These are phyloP conservation scores for Lasiodiplodia theobromae DNA, from an alignment of 2,329 filamentous ascomycete species.

Conservation along the genomic window DNA sequence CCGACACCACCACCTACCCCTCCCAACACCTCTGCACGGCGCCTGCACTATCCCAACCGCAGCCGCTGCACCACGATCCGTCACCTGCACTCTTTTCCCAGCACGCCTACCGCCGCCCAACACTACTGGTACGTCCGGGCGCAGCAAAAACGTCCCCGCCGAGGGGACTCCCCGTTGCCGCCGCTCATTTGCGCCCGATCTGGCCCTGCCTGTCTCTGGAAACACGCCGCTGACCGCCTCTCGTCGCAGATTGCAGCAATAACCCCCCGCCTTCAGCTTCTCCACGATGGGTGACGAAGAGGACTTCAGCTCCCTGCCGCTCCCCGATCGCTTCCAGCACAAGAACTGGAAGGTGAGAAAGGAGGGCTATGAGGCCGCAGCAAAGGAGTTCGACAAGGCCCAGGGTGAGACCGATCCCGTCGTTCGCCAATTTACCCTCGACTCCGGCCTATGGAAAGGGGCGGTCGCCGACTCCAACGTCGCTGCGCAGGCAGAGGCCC, in stretches of 20 bases:
- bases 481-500: constrained; percentile 91
- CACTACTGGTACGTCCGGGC: constrained; percentile 22
- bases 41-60: not conserved
- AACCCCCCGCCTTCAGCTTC: constrained; percentile 8
- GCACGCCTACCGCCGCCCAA: not conserved
- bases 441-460: constrained; percentile 87
- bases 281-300: constrained; percentile 81
- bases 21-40: not conserved
- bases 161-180: not conserved
- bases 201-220: not conserved
- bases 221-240: not conserved
- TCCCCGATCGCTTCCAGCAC: constrained; percentile 82
- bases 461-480: constrained; percentile 96
- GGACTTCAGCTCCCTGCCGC: constrained; percentile 79
- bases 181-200: constrained; percentile 1
- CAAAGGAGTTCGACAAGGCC: constrained; percentile 83
- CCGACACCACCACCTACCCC: constrained; percentile 3
- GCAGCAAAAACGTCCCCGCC: constrained; percentile 8
- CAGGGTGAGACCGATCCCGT: constrained; percentile 84
- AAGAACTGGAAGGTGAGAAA: constrained; percentile 99
- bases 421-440: constrained; percentile 86
- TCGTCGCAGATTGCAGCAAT: constrained; percentile 19
- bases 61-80: not conserved
- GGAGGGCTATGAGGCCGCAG: constrained; percentile 89
- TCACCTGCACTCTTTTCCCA: not conserved